These are phyloP conservation scores for Aspergillus kassunensis DNA, from an alignment of 495 filamentous ascomycete genomes.

Conservation along the genomic window DNA sequence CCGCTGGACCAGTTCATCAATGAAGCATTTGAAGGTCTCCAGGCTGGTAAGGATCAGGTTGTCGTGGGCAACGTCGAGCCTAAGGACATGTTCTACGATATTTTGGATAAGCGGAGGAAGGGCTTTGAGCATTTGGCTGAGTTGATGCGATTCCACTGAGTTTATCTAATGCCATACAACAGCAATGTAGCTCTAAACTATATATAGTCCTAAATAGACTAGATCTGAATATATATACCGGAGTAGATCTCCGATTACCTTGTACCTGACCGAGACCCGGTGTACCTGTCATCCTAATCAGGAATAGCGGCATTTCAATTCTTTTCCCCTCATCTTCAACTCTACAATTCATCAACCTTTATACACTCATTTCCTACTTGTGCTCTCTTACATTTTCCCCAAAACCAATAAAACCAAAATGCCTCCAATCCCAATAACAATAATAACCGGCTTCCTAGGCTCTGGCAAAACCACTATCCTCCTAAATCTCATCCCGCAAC, in stretches of 20 bases:
- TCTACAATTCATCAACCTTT: not conserved
- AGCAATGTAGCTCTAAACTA: not conserved
- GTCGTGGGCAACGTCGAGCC: constrained; percentile 27
- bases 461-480: constrained; percentile 93
- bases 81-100: constrained; percentile 27
- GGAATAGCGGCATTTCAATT: constrained; percentile 11
- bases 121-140: constrained; percentile 28
- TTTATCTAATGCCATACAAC: not conserved
- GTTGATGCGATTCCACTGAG: constrained; percentile 13
- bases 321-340: not conserved
- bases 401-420: constrained; percentile 25
- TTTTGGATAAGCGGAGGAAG: constrained; percentile 33
- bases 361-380: not conserved
- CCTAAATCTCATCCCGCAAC: constrained; percentile 83
- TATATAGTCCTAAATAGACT: no score
- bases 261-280: not conserved
- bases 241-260: no score
- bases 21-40: constrained; percentile 51
- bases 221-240: no score
- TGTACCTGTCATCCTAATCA: constrained; percentile 11
- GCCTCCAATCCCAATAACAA: constrained; percentile 81
- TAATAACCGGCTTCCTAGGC: constrained; percentile 91
- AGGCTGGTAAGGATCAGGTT: constrained; percentile 45
- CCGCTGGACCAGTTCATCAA: constrained; percentile 56
- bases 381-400: not conserved